Evolutionary conservation across 208 protist genomes (phyloP), one percentile per base, ranked within the genome.

Genomic region (Balamuthia mandrillaris): DNA sequence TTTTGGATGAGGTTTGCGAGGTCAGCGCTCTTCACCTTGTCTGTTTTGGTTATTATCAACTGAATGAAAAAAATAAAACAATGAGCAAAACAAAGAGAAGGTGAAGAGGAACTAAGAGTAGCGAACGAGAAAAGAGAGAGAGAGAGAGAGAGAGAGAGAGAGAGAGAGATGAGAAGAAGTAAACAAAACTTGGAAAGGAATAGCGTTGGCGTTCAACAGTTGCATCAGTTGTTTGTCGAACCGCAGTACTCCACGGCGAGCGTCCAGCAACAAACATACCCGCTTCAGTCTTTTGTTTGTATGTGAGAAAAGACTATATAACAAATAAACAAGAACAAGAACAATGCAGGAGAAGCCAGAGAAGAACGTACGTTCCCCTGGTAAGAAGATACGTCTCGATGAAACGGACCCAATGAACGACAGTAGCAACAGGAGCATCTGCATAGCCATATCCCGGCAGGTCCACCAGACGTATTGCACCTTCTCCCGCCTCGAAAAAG

Each of bases 361-460:
- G 16, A 27, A 31, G 60, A 18, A 29, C 74, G 3, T 49, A 82
- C 74, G 49, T 21, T 37, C 63, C 63, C n/a, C 74, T 31, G 3
- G 74, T 49, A 2, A 35, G 41, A 14, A 82, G 51, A 33, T 65
- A 82, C 3, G 6, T 27, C 31, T 82, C 37, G 0, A 82, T 42
- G 21, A 82, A 82, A 33, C 51, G 21, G 39, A 65, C 51, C 74
- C 74, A 82, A 21, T 82, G 37, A 18, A 21, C 31, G 0, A 82
- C 74, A 9, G 63, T 29, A 2, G 24, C 7, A 24, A 60, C 51
- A 3, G 74, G 74, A 0, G 74, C 74, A 29, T 82, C 63, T 27
- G 74, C 74, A 27, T 82, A 82, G 45, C 74, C 74, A 35, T 82
- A 82, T 10, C 74, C 74, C 2, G 74, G 74, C 35, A 82, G 51